Evolutionary conservation across 768 basidiomycete genomes (phyloP), one percentile per base, ranked within the genome.

Genomic region (Lactifluus piperatus): DNA sequence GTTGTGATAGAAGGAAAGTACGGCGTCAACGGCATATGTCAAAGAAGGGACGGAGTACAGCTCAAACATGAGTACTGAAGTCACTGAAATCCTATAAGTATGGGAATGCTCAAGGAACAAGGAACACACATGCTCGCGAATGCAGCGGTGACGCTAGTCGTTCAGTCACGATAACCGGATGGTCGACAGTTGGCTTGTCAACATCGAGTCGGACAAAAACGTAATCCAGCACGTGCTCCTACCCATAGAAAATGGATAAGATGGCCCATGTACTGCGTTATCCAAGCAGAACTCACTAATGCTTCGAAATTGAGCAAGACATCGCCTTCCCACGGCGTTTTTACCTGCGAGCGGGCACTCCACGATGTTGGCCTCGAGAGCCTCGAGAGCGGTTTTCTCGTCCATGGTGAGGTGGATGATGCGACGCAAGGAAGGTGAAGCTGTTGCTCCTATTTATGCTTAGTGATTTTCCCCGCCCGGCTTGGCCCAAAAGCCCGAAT

Each of bases 41-140:
- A 97, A 77, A 5, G 86, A 84, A 1, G 95, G 94, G 4, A 86
- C 91, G 4, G 79, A 78, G 69, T 98, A 99, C 46, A 84, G 79
- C 73, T 99, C 97, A 68, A 99, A 99, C 73, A 99, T 82, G 30
- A 99, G 83, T 68, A 98, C 97, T 0, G 94, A 94, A 9, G 94
- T 95, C 56, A 97, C 92, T 94, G 67, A 45, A 45, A 34, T 0
- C 27, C 43, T 6, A 30, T 39, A 20, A 56, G 47, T 7, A 50
- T 13, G 14, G 44, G 26, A 22, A 54, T 20, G 30, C 29, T 26
- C 65, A 27, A 57, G 30, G 29, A 24, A 26, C 22, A n/a, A 62
- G 5, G 22, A 54, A 80, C 91, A 56, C 70, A 95, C 94, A 69
- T 43, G 86, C 81, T 68, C 97, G 77, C 2, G 92, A 97, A 71